Evolutionary conservation across 352 stramenopile genomes (phyloP), one percentile per base, ranked within the genome.

Genomic region (Pseudoperonospora humuli): DNA sequence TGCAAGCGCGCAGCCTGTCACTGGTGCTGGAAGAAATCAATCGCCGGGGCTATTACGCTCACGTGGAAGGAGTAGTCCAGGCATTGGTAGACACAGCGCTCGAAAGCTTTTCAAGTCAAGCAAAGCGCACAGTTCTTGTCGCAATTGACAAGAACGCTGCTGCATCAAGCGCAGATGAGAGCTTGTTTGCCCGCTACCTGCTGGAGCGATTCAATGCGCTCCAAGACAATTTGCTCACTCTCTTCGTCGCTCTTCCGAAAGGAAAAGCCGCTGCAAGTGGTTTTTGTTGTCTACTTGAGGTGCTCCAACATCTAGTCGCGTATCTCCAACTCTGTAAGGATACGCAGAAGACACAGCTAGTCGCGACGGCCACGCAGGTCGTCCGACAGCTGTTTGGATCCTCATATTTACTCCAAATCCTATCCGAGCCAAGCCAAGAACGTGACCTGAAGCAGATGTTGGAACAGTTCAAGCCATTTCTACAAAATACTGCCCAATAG

Each of bases 281-380:
- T 19, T 88, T 88, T 40, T 61, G 59, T 17, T 68, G 57, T 33
- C 48, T 88, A 18, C 65, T 88, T 46, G 69, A 81, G 46, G 38
- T 84, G 18, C 57, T 87, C 3, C 66, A 84, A 36, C 68, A 71
- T n/a, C 49, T 87, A 6, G 66, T 87, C 15, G 67, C 61, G 25
- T 87, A 78, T 28, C 38, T 74, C 39, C 66, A 54, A 31, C 58
- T 67, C 20, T 81, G 70, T 17, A 44, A 67, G 18, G 55, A 71
- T 17, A 38, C 35, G 13, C 25, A 63, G n/a, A 74, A 65, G 47
- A 65, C 48, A 17, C 42, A 67, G 7, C 45, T 73, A 10, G 39
- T 75, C 2, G 20, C 58, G 15, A 61, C 68, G 11, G 68, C 73
- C 2, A 67, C 55, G 1, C 54, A 70, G 33, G 66, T 74, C 0